Evolutionary conservation across 257 asterid species (phyloP).

Genomic region (Plantago major): DNA sequence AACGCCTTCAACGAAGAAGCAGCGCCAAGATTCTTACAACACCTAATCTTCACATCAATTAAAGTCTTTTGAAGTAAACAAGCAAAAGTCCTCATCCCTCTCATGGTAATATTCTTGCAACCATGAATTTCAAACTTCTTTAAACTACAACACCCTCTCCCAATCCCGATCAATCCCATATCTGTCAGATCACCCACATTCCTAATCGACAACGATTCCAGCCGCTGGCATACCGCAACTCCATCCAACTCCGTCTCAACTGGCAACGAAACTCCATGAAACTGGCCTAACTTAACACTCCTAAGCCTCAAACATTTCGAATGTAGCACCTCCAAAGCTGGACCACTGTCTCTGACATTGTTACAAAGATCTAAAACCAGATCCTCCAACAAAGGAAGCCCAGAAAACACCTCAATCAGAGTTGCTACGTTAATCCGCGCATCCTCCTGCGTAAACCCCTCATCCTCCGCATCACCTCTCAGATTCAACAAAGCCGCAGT

Average conservation of each 20-base stretch:
- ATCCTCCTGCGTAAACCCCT: conserved; percentile 57
- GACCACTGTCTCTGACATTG: conserved; percentile 67
- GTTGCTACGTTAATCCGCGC: conserved; percentile 47
- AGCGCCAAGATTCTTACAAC: conserved; percentile 75
- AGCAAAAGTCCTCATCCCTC: conserved; percentile 76
- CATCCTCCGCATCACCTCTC: conserved; percentile 50
- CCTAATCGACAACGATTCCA: conserved; percentile 60
- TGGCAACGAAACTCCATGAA: conserved; percentile 75
- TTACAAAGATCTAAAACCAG: conserved; percentile 62
- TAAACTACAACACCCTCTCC: conserved; percentile 73
- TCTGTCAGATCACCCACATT: conserved; percentile 69
- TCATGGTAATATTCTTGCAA: conserved; percentile 60
- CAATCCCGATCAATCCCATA: conserved; percentile 92
- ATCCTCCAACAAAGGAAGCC: conserved; percentile 69
- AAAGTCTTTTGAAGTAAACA: conserved; percentile 51
- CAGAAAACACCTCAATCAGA: conserved; percentile 79
- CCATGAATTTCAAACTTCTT: conserved; percentile 71
- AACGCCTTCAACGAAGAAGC: conserved; percentile 54
- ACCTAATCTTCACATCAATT: conserved; percentile 73
- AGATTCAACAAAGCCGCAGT: conserved; percentile 42
- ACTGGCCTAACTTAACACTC: conserved; percentile 67
- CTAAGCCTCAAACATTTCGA: conserved; percentile 62
- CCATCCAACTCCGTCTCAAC: conserved; percentile 73
- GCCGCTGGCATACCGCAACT: conserved; percentile 69
- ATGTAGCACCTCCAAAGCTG: conserved; percentile 71